Evolutionary conservation across 2,329 filamentous ascomycete genomes (phyloP), one percentile per base, ranked within the genome.

Genomic region (Malbranchea zuffiana): DNA sequence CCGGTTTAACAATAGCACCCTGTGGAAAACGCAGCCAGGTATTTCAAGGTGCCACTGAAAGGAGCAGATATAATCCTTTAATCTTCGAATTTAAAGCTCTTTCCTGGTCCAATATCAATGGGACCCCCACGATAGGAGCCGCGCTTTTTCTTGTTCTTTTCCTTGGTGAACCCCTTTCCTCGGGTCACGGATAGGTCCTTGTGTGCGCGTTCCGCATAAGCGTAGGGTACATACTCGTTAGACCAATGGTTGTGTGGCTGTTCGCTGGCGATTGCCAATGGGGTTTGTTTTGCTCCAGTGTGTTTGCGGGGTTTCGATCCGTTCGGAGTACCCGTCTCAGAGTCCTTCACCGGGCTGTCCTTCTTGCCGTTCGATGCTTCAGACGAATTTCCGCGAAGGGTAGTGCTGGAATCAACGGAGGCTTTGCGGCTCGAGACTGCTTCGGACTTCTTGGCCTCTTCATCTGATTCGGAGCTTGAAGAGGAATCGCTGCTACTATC

Each of bases 131-230:
- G 78, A 70, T 94, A 98, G 47, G 80, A 84, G 34, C 90, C 90
- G 50, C 78, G 72, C 72, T 86, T 87, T 73, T 86, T 90, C 72
- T 98, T 98, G 66, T 98, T 98, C 78, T 98, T 98, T 69, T 96
- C 90, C 70, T 98, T 98, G 42, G 88, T 96, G 65, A 98, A 98
- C 3, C 85, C 86, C 67, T 95, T 96, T 52, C 90, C 90, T 58
- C 81, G 84, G 20, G 88, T 96, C 25, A 94, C 74, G 32, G 86
- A 83, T 45, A 98, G 66, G 56, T 95, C 87, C 48, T 85, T 74
- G 55, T 87, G 83, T 6, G 92, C 92, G 49, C 78, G 78, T 50
- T 90, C 80, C 16, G 87, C 88, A 63, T 96, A 98, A 45, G 82
- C 79, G 57, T 95, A 85, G 15, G 78, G 70, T 7, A 84, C 70